Conservation (phyloP, 208 protist species). For the Crithidia thermophila region DNA sequence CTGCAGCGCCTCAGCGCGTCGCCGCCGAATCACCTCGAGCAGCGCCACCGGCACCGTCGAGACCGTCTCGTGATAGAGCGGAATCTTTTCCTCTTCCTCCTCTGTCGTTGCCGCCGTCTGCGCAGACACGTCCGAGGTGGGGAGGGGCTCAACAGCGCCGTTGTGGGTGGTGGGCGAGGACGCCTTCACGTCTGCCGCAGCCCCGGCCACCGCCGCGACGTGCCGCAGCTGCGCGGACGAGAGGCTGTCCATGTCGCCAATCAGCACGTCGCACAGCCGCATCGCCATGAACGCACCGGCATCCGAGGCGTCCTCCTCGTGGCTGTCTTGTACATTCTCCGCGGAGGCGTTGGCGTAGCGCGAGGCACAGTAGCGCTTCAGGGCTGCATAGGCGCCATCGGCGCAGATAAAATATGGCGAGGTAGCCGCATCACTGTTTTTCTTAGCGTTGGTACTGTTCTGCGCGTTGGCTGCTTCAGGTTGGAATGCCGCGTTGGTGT, state of each 20-base stretch:
- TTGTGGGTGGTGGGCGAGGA: not conserved
- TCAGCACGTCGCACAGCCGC: conserved; percentile 40
- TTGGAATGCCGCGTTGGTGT: too few species aligned
- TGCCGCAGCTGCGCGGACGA: conserved; percentile 8
- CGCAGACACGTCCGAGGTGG: too few species aligned
- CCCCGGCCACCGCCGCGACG: conserved; percentile 10
- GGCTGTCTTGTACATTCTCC: not conserved
- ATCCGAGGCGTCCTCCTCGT: not conserved
- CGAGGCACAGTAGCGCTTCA: conserved; percentile 41
- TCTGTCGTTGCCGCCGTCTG: too few species aligned
- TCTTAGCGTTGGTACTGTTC: too few species aligned
- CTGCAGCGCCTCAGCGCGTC: conserved; percentile 6
- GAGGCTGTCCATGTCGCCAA: conserved; percentile 61
- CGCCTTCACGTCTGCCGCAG: conserved; percentile 2
- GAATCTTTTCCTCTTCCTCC: not conserved
- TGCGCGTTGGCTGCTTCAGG: too few species aligned
- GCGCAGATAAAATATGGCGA: conserved; percentile 73
- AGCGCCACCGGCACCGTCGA: conserved; percentile 37
- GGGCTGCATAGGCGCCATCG: conserved; percentile 59
- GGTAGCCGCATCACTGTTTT: not conserved
- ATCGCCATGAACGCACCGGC: conserved; percentile 5
- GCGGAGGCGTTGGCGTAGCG: not conserved
- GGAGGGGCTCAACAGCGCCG: too few species aligned
- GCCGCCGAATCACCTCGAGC: conserved; percentile 37
- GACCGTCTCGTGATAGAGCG: conserved; percentile 29